Base-by-base conservation (phyloP, 1,139 yeast species). In the Casaregolazyma lundiana region DNA sequence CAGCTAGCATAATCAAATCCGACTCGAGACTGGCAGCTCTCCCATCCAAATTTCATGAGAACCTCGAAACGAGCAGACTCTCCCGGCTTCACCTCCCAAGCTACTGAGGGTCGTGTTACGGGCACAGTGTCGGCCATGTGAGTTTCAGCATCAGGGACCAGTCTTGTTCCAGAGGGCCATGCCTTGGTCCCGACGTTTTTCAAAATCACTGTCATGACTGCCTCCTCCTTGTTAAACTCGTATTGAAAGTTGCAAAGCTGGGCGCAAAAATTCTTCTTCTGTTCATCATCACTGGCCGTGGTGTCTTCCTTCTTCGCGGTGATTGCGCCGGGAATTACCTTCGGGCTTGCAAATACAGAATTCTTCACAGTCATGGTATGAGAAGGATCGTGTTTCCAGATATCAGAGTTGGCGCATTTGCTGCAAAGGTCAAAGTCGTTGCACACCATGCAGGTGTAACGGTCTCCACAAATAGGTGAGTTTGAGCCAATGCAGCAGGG, bases 391-490 rank as follows among this genome's bases (percentile, higher is more conserved):
- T 47, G 50, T 17, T 21, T 34, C 41, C 43, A 41, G 35, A 19
- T 11, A n/a, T 35, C 40, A 15, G 20, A 30, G 24, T 32, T 37
- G 22, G 72, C 74, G 57, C 84, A 79, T 8, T 55, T 51, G 24
- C 65, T 69, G 59, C 84, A 78, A 48, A 78, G 65, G 54, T 78
- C 84, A 55, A 63, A 73, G 53, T 78, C 73, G 1, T 58, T 51
- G 55, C 84, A 78, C 16, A 71, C 68, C 44, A 71, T 63, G 58
- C 84, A 78, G 50, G 69, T 69, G 63, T 68, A 79, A 42, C 83
- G 69, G 18, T 55, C 56, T 1, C 83, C 84, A 21, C 46, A 53
- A 40, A 78, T 67, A 13, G 43, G 37, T 17, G 21, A 19, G 6
- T 34, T 32, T 16, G 39, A 15, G 11, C 29, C 42, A 1, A 67